Evolutionary conservation across 306 rosid genomes (phyloP).

Genomic region (Cicer arietinum): DNA sequence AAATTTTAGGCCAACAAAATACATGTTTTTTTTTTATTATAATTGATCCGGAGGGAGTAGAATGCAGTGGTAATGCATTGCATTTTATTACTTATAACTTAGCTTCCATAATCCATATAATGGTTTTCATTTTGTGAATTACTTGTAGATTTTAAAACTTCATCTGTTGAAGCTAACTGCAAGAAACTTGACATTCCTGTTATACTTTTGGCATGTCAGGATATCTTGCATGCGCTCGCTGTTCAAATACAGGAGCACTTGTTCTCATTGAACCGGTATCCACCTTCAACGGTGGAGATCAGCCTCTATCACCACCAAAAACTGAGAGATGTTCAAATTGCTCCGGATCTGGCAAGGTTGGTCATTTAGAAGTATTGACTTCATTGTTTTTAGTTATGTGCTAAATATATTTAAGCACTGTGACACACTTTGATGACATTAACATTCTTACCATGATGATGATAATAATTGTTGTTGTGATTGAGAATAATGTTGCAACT

Average conservation of each 20-base stretch:
- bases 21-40: too few relatives aligned
- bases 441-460: background rate
- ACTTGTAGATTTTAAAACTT: slow-evolving; percentile 7
- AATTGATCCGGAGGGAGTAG: too few relatives aligned
- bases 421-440: slow-evolving; percentile 5
- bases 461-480: background rate
- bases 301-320: slow-evolving; percentile 74
- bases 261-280: slow-evolving; percentile 78
- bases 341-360: slow-evolving; percentile 97
- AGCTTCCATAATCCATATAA: background rate
- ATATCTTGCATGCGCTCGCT: slow-evolving; percentile 96
- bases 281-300: slow-evolving; percentile 55
- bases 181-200: slow-evolving; percentile 25
- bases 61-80: too few relatives aligned
- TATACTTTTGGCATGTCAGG: slow-evolving; percentile 51
- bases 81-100: background rate
- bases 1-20: too few relatives aligned
- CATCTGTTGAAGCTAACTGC: slow-evolving; percentile 26
- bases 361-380: slow-evolving; percentile 33
- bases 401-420: background rate
- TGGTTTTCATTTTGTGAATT: background rate
- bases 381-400: background rate
- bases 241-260: slow-evolving; percentile 82
- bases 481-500: slow-evolving; percentile 21
- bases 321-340: slow-evolving; percentile 92